Percentiles rank a stretch among this genome's conserved stretches.
These are phyloP conservation scores for Fusarium poae DNA, from an alignment of 2,329 filamentous ascomycete genomes.

Conservation along the genomic window DNA sequence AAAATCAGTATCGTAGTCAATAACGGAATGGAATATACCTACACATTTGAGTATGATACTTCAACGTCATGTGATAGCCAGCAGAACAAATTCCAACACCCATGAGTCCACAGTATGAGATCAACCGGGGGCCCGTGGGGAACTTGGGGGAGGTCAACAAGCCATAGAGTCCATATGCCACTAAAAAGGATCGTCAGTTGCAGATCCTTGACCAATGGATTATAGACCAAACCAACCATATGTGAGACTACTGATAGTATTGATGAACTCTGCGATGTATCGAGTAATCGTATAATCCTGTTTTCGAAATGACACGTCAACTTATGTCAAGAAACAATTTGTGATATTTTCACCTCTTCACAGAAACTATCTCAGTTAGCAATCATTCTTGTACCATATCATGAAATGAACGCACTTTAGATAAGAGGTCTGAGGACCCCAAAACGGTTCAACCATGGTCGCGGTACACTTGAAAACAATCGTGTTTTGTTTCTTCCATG, in stretches of 20 bases:
- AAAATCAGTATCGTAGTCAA: not conserved
- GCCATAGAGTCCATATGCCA: slow-evolving; percentile 56
- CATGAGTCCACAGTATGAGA: slow-evolving; percentile 57
- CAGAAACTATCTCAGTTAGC: slow-evolving; percentile 44
- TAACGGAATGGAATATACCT: slow-evolving; percentile 1
- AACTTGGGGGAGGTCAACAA: slow-evolving; percentile 41
- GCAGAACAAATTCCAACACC: slow-evolving; percentile 53
- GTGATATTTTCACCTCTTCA: slow-evolving; percentile 46
- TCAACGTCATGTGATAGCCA: slow-evolving; percentile 53
- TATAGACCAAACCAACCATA: slow-evolving; percentile 48
- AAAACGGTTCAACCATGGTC: slow-evolving; percentile 44
- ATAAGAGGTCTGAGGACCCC: slow-evolving; percentile 52
- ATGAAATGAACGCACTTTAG: slow-evolving; percentile 44
- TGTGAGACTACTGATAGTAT: slow-evolving; percentile 58
- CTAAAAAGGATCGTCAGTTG: slow-evolving; percentile 42
- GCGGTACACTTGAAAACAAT: accelerated
- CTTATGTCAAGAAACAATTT: not conserved
- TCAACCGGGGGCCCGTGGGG: slow-evolving; percentile 46
- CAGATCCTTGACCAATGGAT: accelerated
- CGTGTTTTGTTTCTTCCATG: not conserved
- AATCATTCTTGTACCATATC: accelerated
- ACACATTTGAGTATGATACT: slow-evolving; percentile 55
- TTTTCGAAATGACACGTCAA: slow-evolving; percentile 14
- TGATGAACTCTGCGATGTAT: slow-evolving; percentile 61
- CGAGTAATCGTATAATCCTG: slow-evolving; percentile 58